These are phyloP conservation scores for Eucalyptus sideroxylon DNA, from an alignment of 345 rosid species.

Conservation along the genomic window DNA sequence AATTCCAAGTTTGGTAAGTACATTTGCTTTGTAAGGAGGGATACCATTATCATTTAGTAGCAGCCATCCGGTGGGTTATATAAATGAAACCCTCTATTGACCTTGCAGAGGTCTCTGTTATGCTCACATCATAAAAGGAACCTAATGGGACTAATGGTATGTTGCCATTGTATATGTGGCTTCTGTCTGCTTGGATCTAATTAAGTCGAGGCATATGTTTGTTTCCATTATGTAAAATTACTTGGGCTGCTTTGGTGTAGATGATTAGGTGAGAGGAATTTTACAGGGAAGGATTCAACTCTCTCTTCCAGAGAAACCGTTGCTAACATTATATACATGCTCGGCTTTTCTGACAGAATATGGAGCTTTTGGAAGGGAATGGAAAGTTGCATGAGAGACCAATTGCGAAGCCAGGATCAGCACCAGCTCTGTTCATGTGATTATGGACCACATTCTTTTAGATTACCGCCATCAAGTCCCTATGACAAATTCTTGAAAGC, in stretches of 20 bases:
- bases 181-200: background rate
- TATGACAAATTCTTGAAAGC: constrained; percentile 80
- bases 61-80: background rate
- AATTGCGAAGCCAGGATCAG: constrained; percentile 16
- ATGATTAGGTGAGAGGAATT: background rate
- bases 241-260: background rate
- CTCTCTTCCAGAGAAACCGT: background rate
- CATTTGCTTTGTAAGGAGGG: background rate
- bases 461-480: constrained; percentile 81
- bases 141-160: background rate
- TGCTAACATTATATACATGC: background rate
- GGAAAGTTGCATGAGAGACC: constrained; percentile 5
- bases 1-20: constrained; percentile 31
- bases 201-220: background rate
- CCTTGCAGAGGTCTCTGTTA: background rate
- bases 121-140: background rate
- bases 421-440: constrained; percentile 21
- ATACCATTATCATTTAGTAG: background rate
- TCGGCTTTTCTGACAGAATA: constrained; percentile 21
- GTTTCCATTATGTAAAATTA: background rate
- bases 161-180: background rate
- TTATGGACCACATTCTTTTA: constrained; percentile 44
- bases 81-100: background rate
- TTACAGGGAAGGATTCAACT: background rate
- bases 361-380: constrained; percentile 12